Conservation (phyloP, 1,284 basidiomycete genomes). For the Nidula niveotomentosa region DNA sequence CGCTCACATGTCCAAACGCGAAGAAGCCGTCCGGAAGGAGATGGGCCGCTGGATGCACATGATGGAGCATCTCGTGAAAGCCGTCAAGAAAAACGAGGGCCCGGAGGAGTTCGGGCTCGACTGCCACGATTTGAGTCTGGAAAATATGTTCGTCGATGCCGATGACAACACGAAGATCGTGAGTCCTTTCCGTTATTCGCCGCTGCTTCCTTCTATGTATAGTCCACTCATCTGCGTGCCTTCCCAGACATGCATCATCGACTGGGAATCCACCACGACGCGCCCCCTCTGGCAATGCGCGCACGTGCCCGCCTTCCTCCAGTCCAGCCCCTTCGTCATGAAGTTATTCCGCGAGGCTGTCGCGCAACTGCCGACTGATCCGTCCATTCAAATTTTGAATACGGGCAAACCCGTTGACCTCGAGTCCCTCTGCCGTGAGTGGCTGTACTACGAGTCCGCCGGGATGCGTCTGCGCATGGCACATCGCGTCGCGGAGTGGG, state of each 20-base stretch:
- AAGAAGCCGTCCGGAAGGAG: conserved; percentile 61
- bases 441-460: conserved; percentile 67
- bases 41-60: conserved; percentile 66
- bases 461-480: conserved; percentile 69
- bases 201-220: not conserved
- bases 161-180: conserved; percentile 68
- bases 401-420: conserved; percentile 25
- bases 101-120: conserved; percentile 70
- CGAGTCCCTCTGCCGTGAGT: conserved; percentile 54
- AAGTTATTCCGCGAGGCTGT: conserved; percentile 69
- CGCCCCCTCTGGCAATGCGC: conserved; percentile 81
- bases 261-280: conserved; percentile 84
- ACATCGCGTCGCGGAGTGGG: conserved; percentile 80
- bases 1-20: conserved; percentile 61
- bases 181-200: conserved; percentile 28
- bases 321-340: conserved; percentile 69
- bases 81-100: conserved; percentile 24
- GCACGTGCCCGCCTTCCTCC: conserved; percentile 76
- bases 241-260: conserved; percentile 70
- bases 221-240: conserved; percentile 4
- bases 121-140: conserved; percentile 76
- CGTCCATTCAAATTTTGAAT: conserved; percentile 18
- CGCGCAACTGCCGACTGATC: conserved; percentile 38
- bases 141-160: conserved; percentile 79
- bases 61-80: conserved; percentile 54